Conservation (phyloP, 2,329 filamentous ascomycete species). For the Paradendryphiella salina region DNA sequence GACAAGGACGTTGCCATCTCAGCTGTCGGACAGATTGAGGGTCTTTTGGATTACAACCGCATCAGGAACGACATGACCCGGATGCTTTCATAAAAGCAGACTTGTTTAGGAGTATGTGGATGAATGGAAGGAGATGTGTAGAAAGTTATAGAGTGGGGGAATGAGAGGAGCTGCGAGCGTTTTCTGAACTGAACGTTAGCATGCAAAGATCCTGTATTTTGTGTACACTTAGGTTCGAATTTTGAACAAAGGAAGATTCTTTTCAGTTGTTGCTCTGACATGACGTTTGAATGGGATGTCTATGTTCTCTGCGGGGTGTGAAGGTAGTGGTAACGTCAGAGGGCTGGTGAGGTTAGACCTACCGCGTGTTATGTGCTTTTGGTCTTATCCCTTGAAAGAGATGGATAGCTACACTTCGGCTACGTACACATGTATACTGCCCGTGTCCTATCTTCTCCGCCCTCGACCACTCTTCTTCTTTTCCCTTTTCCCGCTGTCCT, state of each 20-base stretch:
- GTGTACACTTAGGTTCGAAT: slow-evolving; percentile 40
- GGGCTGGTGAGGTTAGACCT: too few species aligned
- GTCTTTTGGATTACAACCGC: slow-evolving; percentile 73
- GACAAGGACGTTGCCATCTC: slow-evolving; percentile 94
- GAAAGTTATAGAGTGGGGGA: slow-evolving; percentile 20
- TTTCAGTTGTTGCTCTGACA: slow-evolving; percentile 3
- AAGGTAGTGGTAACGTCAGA: too few species aligned
- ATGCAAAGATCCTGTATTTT: slow-evolving; percentile 35
- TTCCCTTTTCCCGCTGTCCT: too few species aligned
- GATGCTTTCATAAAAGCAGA: slow-evolving; percentile 55
- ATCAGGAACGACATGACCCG: slow-evolving; percentile 85
- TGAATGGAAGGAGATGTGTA: slow-evolving; percentile 3
- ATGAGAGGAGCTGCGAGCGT: slow-evolving; percentile 8
- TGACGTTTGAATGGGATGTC: too few species aligned
- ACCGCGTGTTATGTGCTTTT: too few species aligned
- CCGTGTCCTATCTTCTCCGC: too few species aligned
- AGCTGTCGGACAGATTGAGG: slow-evolving; percentile 92
- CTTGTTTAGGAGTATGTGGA: background rate
- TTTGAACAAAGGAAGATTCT: slow-evolving; percentile 35
- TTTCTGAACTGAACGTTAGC: slow-evolving; percentile 3
- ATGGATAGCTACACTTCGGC: too few species aligned
- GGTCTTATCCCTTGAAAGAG: too few species aligned
- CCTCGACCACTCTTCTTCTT: too few species aligned
- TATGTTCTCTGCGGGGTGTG: too few species aligned
- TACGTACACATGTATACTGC: too few species aligned